Evolutionary conservation across 169 alveolate genomes (phyloP), one percentile per base, ranked within the genome.

Genomic region (Miamiensis avidus): DNA sequence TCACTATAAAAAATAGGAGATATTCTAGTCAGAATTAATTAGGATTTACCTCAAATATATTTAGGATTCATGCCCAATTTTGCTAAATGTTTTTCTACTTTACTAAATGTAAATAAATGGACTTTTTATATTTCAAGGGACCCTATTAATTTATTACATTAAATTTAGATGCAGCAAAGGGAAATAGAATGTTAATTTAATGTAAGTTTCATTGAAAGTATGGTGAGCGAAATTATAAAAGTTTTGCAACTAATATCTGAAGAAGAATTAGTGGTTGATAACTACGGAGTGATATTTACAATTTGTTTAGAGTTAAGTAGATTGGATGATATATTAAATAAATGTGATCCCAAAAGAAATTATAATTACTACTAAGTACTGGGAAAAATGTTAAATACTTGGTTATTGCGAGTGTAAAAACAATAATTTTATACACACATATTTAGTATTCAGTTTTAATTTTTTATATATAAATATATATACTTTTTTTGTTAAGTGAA

Each of bases 281-380:
- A 79, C 1, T 25, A 34, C 20, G 31, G 64, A 49, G 34, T 16
- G 11, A 33, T 74, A 0, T 79, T 79, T 49, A 49, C 31, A 29
- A 79, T 79, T 65, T 69, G 75, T 29, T 65, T 49, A 34, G 84
- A 79, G 20, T 29, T 79, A 27, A 34, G 75, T 28, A 79, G 64
- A 31, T 64, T 79, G 64, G 84, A 79, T 79, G 84, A 79, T 34
- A n/a, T 79, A 0, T 16, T 79, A 33, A 49, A 34, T 79, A n/a
- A 34, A 29, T 79, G 31, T 49, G 31, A 79, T 29, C 27, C 27
- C 0, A 32, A 34, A n/a, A 79, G 76, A 49, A 16, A 4, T 15
- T 34, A 25, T 0, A 27, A 34, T 34, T 79, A 79, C n/a, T 79
- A 28, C 31, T n/a, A 49, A 0, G 64, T 79, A 26, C 28, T 79